Evolutionary conservation across 2,329 filamentous ascomycete genomes (phyloP), one percentile per base, ranked within the genome.

Genomic region (Alternaria sp.): DNA sequence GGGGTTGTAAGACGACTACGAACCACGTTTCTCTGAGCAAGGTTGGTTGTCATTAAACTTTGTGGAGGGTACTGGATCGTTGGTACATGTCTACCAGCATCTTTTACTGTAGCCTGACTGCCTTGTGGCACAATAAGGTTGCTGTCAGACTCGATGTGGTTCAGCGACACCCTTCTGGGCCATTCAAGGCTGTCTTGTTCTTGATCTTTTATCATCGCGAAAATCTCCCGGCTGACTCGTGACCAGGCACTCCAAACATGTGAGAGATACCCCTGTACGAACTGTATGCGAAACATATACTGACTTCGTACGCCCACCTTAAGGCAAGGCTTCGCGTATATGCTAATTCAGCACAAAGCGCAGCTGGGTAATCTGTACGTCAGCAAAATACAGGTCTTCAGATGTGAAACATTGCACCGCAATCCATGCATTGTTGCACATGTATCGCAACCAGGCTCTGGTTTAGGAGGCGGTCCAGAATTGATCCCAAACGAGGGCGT

Each of bases 311-410:
- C 7, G 24, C 24, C 6, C 6, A 26, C 24, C 6, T 26, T 26
- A 0, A 26, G 24, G 24, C 64, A 60, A 49, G 66, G 66, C 18
- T 69, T 66, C 24, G 67, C 61, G 2, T 69, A 68, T 47, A 59
- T 71, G 20, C 53, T 72, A 3, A 51, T 68, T 5, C 60, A 66
- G 49, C 68, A 71, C 28, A 72, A 70, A 43, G 55, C 59, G 6
- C 44, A 62, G 20, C 36, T 69, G 16, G 66, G 61, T 3, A 64
- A 67, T 44, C 63, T 66, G 59, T 67, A 60, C 42, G 64, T 71
- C 38, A 51, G 59, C 39, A 62, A 62, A 24, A 46, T 67, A 9
- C 63, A 66, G n/a, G 58, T 69, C 3, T 69, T 71, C 48, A 26
- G 44, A 12, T 59, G 56, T 2, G 57, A 66, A 20, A 63, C 53